A percentile compares a stretch with the other conserved stretches of the same genome.
Evolutionary conservation across 1,139 yeast species (phyloP).

Genomic region (Pichia norvegensis): DNA sequence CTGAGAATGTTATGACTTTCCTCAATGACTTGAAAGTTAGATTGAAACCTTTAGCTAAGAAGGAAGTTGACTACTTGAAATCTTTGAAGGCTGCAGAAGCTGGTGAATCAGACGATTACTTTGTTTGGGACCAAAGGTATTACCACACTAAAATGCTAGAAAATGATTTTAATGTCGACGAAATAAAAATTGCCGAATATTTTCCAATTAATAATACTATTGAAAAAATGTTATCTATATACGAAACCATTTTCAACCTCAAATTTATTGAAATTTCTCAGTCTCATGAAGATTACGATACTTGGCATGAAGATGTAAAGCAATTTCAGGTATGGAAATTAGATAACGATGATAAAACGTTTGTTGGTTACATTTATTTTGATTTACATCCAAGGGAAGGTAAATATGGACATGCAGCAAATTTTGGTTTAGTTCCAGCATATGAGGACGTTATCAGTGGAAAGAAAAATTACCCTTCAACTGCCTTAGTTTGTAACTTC

Average conservation of each 20-base stretch:
- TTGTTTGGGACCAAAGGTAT: slow-evolving; percentile 68
- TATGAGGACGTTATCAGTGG: slow-evolving; percentile 39
- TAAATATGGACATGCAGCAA: slow-evolving; percentile 83
- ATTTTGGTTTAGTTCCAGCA: slow-evolving; percentile 64
- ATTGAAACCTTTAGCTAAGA: slow-evolving; percentile 49
- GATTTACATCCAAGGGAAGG: slow-evolving; percentile 83
- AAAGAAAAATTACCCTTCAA: slow-evolving; percentile 54
- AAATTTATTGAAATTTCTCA: slow-evolving; percentile 49
- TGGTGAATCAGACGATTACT: slow-evolving; percentile 30
- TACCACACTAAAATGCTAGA: slow-evolving; percentile 60
- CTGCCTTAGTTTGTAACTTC: slow-evolving; percentile 79
- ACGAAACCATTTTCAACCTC: slow-evolving; percentile 59
- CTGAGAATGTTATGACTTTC: slow-evolving; percentile 51
- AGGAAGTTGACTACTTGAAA: slow-evolving; percentile 45
- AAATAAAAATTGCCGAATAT: slow-evolving; percentile 63
- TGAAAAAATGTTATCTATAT: slow-evolving; percentile 58
- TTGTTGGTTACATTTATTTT: slow-evolving; percentile 71
- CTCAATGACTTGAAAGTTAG: slow-evolving; percentile 53
- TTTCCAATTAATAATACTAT: slow-evolving; percentile 70
- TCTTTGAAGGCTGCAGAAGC: slow-evolving; percentile 47
- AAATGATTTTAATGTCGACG: slow-evolving; percentile 62
- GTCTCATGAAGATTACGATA: slow-evolving; percentile 28
- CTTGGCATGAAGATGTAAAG: slow-evolving; percentile 77
- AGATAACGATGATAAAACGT: slow-evolving; percentile 44
- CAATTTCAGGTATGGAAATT: slow-evolving; percentile 68